Evolutionary conservation across 352 stramenopile genomes (phyloP).

Genomic region (Phytophthora quininea): DNA sequence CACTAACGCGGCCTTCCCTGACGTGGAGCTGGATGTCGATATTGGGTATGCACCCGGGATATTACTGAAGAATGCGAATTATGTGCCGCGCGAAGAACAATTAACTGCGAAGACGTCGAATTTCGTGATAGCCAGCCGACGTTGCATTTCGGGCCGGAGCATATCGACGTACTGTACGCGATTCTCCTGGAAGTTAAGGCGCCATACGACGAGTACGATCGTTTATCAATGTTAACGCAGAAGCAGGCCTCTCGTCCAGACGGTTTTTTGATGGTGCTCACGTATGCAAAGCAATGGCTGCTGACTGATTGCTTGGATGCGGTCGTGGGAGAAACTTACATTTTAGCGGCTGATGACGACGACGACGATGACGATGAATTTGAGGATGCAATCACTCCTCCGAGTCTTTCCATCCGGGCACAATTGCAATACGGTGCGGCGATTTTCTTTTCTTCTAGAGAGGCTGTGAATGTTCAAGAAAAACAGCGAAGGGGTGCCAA

Average conservation of each 20-base stretch:
- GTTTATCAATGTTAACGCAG: slow-evolving; percentile 69
- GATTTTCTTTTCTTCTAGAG: slow-evolving; percentile 61
- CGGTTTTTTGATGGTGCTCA: slow-evolving; percentile 84
- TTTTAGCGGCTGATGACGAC: slow-evolving; percentile 54
- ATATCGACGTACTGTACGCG: slow-evolving; percentile 86
- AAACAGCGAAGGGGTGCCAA: slow-evolving; percentile 22
- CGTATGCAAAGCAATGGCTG: slow-evolving; percentile 88
- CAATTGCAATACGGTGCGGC: slow-evolving; percentile 50
- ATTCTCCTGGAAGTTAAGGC: slow-evolving; percentile 89
- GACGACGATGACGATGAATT: slow-evolving; percentile 87
- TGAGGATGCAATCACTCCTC: slow-evolving; percentile 86
- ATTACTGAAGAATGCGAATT: slow-evolving; percentile 42
- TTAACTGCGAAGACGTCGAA: slow-evolving; percentile 15
- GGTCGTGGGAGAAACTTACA: slow-evolving; percentile 52
- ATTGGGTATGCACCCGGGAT: slow-evolving; percentile 45
- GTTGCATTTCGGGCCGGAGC: slow-evolving; percentile 76
- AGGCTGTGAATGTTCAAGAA: slow-evolving; percentile 12
- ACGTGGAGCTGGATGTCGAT: slow-evolving; percentile 80
- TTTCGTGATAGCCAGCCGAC: slow-evolving; percentile 46
- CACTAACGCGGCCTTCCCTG: slow-evolving; percentile 74
- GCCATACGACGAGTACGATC: slow-evolving; percentile 87
- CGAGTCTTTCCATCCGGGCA: slow-evolving; percentile 69
- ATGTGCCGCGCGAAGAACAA: slow-evolving; percentile 33
- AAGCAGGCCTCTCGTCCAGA: slow-evolving; percentile 78
- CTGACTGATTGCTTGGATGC: slow-evolving; percentile 78